These are phyloP conservation scores for Incumbomyces delicatus DNA, from an alignment of 2,329 filamentous ascomycete species.

Conservation along the genomic window DNA sequence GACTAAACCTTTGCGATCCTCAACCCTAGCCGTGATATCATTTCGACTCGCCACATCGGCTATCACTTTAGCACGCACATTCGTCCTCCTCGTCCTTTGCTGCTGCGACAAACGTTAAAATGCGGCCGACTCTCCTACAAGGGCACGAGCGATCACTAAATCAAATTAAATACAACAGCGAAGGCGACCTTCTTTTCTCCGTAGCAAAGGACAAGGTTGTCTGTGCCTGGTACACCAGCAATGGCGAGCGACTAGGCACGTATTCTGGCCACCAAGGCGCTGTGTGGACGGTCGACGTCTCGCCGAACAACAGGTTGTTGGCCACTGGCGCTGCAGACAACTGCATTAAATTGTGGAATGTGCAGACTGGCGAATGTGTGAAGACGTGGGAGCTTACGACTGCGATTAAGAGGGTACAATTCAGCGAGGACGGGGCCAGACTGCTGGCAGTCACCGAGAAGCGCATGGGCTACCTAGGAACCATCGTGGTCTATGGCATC, in stretches of 20 bases:
- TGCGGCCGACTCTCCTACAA: constrained; percentile 93
- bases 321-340: constrained; percentile 96
- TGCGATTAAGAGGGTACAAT: constrained; percentile 95
- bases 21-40: too few relatives aligned
- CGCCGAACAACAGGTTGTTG: constrained; percentile 82
- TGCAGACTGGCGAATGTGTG: constrained; percentile 81
- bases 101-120: constrained; percentile 41
- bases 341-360: constrained; percentile 93
- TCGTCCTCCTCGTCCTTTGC: too few relatives aligned
- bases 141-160: constrained; percentile 96
- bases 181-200: constrained; percentile 95
- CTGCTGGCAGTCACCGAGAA: constrained; percentile 95
- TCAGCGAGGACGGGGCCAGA: constrained; percentile 84
- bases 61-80: too few relatives aligned
- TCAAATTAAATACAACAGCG: constrained; percentile 89
- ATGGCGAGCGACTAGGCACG: constrained; percentile 92
- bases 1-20: neutral
- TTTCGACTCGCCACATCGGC: too few relatives aligned
- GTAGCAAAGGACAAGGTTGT: constrained; percentile 93
- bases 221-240: constrained; percentile 94
- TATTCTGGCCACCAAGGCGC: constrained; percentile 96
- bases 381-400: constrained; percentile 98
- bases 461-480: constrained; percentile 91
- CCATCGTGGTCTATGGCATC: constrained; percentile 88
- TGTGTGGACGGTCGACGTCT: constrained; percentile 96